phyloP scores from a whole-genome alignment of 441 rosid genomes.

The Kokia cookei region DNA sequence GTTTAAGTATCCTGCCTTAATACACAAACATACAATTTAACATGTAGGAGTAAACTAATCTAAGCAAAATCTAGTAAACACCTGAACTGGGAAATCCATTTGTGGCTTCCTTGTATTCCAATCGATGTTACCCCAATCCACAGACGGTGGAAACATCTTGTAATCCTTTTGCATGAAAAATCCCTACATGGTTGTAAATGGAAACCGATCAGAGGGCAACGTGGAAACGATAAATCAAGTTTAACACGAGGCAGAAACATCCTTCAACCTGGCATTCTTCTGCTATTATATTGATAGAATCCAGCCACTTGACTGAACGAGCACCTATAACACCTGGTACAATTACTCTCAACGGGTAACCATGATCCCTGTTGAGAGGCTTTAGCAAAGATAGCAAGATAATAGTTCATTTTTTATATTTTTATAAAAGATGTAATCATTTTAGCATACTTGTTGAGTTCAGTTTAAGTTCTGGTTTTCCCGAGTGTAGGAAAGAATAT shows the following conservation, averaged over 20 bases:
- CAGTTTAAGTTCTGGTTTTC: neutral
- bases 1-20: neutral
- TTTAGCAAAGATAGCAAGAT: constrained; percentile 19
- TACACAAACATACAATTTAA: neutral
- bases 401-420: neutral
- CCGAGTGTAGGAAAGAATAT: neutral
- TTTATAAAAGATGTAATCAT: neutral
- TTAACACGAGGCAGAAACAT: neutral
- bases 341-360: constrained; percentile 80
- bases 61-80: constrained; percentile 18
- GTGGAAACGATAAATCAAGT: neutral
- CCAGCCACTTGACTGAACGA: constrained; percentile 99
- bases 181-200: constrained; percentile 45
- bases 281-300: constrained; percentile 70
- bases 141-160: constrained; percentile 96
- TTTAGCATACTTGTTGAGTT: neutral
- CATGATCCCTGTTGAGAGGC: constrained; percentile 95
- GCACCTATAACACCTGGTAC: constrained; percentile 99
- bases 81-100: constrained; percentile 99
- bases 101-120: constrained; percentile 91
- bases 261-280: constrained; percentile 78
- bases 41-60: neutral
- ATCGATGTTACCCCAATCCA: constrained; percentile 84
- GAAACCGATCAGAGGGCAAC: constrained; percentile 1
- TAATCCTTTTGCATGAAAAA: constrained; percentile 98